Conservation (phyloP, 129 eudicot genomes). For the Glebionis coronaria region DNA sequence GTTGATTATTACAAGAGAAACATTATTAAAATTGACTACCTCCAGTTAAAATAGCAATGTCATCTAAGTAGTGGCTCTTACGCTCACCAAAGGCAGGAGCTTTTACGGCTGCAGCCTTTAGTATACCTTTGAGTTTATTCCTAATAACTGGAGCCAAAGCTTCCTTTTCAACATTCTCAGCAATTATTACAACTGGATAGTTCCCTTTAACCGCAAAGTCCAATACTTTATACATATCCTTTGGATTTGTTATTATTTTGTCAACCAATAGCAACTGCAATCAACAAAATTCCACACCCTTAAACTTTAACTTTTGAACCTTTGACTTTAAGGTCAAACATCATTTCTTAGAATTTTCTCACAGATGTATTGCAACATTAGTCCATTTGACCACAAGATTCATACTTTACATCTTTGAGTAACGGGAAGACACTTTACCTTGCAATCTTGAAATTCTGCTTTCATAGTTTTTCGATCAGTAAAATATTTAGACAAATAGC, state of each 20-base stretch:
- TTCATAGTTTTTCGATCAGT: conserved; percentile 59
- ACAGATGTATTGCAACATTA: conserved; percentile 7
- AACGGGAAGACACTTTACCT: conserved; percentile 40
- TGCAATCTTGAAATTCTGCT: conserved; percentile 80
- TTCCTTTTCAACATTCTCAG: conserved; percentile 85
- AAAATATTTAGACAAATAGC: conserved; percentile 81
- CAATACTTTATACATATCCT: conserved; percentile 68
- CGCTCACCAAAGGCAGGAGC: conserved; percentile 91
- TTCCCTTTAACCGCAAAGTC: conserved; percentile 63
- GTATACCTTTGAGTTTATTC: conserved; percentile 71
- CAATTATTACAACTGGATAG: conserved; percentile 66
- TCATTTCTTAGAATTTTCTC: background rate
- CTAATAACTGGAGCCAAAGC: conserved; percentile 79
- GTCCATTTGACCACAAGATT: conserved; percentile 8
- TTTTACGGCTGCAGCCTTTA: conserved; percentile 85
- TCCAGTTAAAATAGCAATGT: conserved; percentile 84
- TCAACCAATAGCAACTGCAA: conserved; percentile 91
- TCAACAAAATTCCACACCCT: conserved; percentile 22
- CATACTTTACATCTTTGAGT: background rate
- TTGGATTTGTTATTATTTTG: conserved; percentile 68
- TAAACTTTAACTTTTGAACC: conserved; percentile 12
- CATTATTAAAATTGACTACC: conserved; percentile 38
- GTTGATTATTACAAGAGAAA: background rate
- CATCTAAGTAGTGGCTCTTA: conserved; percentile 88
- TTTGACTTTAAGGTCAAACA: conserved; percentile 16